A percentile compares a stretch with the other conserved stretches of the same genome.
Conservation (phyloP, 129 eudicot genomes). For the Escallonia rubra region DNA sequence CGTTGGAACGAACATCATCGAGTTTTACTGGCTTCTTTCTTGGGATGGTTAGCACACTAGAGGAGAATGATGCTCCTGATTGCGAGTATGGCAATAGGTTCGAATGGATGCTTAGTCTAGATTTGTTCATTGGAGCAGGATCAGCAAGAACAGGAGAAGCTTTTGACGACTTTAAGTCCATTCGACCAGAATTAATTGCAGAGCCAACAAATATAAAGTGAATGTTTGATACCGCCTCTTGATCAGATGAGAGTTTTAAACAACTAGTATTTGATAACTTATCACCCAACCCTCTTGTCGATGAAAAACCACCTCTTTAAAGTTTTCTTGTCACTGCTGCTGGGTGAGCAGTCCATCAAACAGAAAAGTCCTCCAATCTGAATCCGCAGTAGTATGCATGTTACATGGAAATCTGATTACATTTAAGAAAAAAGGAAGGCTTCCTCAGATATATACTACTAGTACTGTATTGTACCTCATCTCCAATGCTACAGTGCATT, state of each 20-base stretch:
- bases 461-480: constrained; percentile 44
- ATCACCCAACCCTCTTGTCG: constrained; percentile 68
- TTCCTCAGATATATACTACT: neutral
- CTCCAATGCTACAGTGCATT: constrained; percentile 38
- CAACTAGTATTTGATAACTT: neutral
- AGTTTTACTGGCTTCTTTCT: constrained; percentile 66
- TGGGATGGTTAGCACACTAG: constrained; percentile 37
- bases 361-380: constrained; percentile 41
- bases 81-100: constrained; percentile 50
- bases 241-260: neutral
- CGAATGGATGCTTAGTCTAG: constrained; percentile 57
- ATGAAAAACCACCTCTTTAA: constrained; percentile 86
- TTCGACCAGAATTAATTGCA: constrained; percentile 13
- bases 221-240: constrained; percentile 2
- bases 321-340: constrained; percentile 62
- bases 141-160: constrained; percentile 74
- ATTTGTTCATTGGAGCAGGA: constrained; percentile 51
- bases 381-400: neutral
- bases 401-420: neutral
- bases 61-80: constrained; percentile 50
- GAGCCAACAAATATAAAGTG: neutral
- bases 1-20: constrained; percentile 76
- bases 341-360: constrained; percentile 65
- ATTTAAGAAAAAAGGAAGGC: neutral
- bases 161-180: constrained; percentile 65